Conservation (phyloP, 768 basidiomycete species). For the Tricholoma terreum region DNA sequence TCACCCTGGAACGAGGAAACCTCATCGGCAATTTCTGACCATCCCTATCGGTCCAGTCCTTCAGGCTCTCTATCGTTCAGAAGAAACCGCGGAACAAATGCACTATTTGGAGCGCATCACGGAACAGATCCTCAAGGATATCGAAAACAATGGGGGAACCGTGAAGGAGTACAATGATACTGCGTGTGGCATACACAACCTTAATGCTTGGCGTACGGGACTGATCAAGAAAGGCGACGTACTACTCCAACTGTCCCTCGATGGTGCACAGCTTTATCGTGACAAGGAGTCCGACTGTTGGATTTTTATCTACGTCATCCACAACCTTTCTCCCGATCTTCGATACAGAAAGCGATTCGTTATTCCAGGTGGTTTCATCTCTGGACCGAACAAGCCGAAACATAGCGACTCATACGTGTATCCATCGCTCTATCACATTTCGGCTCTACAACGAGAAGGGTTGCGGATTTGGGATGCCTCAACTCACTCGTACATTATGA, state of each 20-base stretch:
- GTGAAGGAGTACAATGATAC: too few relatives aligned
- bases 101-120: too few relatives aligned
- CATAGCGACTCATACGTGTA: slow-evolving; percentile 13
- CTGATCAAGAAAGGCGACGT: slow-evolving; percentile 13
- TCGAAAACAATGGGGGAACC: too few relatives aligned
- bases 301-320: slow-evolving; percentile 28
- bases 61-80: too few relatives aligned
- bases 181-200: too few relatives aligned
- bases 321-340: slow-evolving; percentile 18
- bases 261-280: too few relatives aligned
- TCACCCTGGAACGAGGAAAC: background rate
- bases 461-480: too few relatives aligned
- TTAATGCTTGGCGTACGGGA: background rate
- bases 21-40: background rate
- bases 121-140: too few relatives aligned
- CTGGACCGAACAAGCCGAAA: slow-evolving; percentile 14
- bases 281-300: slow-evolving; percentile 30
- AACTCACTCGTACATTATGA: too few relatives aligned
- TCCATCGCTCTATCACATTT: slow-evolving; percentile 24
- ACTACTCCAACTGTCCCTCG: slow-evolving; percentile 29
- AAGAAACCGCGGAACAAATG: too few relatives aligned
- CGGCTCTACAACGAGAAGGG: too few relatives aligned
- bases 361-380: slow-evolving; percentile 18
- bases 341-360: slow-evolving; percentile 10
- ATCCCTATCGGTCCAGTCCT: slow-evolving; percentile 2